Evolutionary conservation across 148 eudicot species (phyloP).

Genomic region (Euryodendron excelsum): DNA sequence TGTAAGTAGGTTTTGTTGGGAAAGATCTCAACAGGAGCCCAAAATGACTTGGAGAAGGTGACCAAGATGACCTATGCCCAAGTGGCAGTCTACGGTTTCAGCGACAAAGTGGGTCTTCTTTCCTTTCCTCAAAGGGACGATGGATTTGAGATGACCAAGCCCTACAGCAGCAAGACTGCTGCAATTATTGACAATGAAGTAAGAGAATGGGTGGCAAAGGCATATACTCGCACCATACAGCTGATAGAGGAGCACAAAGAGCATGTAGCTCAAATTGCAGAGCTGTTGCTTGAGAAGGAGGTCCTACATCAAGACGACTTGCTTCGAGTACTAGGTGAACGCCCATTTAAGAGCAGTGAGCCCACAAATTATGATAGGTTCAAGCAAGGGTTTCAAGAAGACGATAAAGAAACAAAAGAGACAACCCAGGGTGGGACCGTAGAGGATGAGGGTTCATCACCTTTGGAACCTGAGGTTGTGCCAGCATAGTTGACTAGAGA

Average conservation of each 20-base stretch:
- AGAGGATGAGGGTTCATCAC: conserved; percentile 49
- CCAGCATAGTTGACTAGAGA: conserved; percentile 32
- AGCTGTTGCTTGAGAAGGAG: conserved; percentile 83
- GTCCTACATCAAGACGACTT: conserved; percentile 93
- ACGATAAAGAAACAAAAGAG: conserved; percentile 24
- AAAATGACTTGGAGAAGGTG: conserved; percentile 90
- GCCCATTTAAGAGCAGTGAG: conserved; percentile 69
- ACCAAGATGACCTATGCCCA: conserved; percentile 97
- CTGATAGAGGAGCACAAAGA: conserved; percentile 77
- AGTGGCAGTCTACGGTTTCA: conserved; percentile 92
- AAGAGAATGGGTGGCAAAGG: conserved; percentile 83
- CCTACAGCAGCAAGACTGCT: conserved; percentile 90
- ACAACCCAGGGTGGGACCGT: conserved; percentile 16
- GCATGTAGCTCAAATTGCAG: conserved; percentile 71
- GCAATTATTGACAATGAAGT: conserved; percentile 87
- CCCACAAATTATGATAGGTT: conserved; percentile 76
- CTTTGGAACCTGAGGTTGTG: conserved; percentile 61
- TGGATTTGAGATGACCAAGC: conserved; percentile 68
- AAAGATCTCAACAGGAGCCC: conserved; percentile 94
- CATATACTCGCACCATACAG: conserved; percentile 63
- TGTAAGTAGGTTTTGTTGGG: conserved; percentile 69
- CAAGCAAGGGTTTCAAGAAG: conserved; percentile 65
- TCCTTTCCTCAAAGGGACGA: conserved; percentile 89
- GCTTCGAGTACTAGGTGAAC: conserved; percentile 68
- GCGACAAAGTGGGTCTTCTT: conserved; percentile 89